A percentile compares a stretch with the other conserved stretches of the same genome.
phyloP scores from a whole-genome alignment of 73 alveolate genomes.

The Paramecium bursaria region DNA sequence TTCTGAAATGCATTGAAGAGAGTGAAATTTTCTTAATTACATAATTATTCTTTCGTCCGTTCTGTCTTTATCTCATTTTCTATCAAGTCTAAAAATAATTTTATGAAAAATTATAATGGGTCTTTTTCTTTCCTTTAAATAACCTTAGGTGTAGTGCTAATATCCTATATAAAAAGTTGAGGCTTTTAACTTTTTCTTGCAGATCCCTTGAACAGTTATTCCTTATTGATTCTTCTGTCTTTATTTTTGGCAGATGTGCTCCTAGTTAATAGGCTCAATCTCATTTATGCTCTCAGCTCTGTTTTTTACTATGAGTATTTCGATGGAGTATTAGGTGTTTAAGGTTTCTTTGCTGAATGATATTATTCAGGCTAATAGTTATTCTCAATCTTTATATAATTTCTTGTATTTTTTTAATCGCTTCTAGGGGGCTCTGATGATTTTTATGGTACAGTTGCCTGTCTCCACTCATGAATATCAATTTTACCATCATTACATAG shows the following conservation, averaged over 20 bases:
- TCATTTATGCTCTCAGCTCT: conserved; percentile 31
- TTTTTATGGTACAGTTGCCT: background rate
- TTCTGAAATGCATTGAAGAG: conserved; percentile 1
- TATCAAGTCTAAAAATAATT: background rate
- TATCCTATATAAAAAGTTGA: background rate
- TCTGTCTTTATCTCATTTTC: conserved; percentile 1
- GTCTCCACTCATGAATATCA: conserved; percentile 28
- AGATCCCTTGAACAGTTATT: background rate
- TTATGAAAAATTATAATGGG: conserved; percentile 18
- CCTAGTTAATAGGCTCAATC: background rate
- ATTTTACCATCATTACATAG: conserved; percentile 19
- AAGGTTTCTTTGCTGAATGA: background rate
- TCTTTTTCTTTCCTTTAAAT: background rate
- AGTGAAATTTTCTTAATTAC: conserved; percentile 11
- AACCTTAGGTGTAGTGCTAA: background rate
- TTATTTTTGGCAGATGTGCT: background rate
- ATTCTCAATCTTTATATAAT: conserved; percentile 6
- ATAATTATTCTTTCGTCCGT: background rate
- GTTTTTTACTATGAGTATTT: conserved; percentile 12
- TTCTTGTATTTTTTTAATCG: background rate
- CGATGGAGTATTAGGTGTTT: background rate
- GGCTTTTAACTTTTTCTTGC: conserved; percentile 1
- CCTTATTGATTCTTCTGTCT: background rate
- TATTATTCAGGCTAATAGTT: background rate
- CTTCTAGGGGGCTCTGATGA: background rate